phyloP scores from a whole-genome alignment of 2,329 filamentous ascomycete genomes.

The Conoideocrella luteorostrata region DNA sequence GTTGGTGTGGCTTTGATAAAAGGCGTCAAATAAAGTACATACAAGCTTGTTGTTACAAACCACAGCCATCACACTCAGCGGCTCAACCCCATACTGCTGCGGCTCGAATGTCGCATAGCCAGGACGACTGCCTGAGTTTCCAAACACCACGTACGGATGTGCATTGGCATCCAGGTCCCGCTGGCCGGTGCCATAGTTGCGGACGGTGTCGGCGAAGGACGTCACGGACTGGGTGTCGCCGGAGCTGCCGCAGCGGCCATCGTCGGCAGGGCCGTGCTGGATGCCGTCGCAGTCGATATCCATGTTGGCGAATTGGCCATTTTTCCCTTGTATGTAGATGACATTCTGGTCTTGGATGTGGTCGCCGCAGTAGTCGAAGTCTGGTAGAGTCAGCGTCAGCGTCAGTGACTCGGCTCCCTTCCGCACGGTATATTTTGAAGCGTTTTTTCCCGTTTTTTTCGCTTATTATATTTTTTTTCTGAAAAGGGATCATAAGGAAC shows the following conservation, averaged over 20 bases:
- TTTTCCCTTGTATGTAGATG: conserved; percentile 41
- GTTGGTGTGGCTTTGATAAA: too few species aligned
- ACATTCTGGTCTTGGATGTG: conserved; percentile 31
- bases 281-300: conserved; percentile 53
- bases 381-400: too few species aligned
- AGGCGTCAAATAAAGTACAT: too few species aligned
- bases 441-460: too few species aligned
- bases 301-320: conserved; percentile 43
- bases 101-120: conserved; percentile 35
- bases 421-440: too few species aligned
- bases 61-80: conserved; percentile 48
- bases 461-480: background rate
- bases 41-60: conserved; percentile 45
- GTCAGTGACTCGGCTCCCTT: too few species aligned
- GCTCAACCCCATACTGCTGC: conserved; percentile 35
- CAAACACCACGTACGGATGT: conserved; percentile 48
- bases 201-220: conserved; percentile 36
- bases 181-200: conserved; percentile 27
- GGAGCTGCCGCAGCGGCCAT: conserved; percentile 38
- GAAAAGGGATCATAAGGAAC: too few species aligned
- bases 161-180: conserved; percentile 43
- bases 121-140: conserved; percentile 33
- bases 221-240: conserved; percentile 40
- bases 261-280: conserved; percentile 32
- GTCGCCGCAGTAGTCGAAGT: conserved; percentile 41